phyloP scores from a whole-genome alignment of 495 filamentous ascomycete species.

The Tetracladium marchalianum region DNA sequence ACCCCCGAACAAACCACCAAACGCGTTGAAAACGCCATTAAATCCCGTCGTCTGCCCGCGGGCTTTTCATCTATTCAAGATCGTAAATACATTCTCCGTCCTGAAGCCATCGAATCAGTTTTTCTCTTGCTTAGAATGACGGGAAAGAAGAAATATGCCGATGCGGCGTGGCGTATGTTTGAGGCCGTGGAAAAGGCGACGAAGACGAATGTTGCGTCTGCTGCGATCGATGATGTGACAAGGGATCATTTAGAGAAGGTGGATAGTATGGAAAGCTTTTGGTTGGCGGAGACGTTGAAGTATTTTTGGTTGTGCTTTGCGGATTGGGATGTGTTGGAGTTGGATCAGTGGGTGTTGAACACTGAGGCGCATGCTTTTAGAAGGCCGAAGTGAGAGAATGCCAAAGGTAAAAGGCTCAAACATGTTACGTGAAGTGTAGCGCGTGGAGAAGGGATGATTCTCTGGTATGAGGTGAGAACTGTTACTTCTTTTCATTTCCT shows the following conservation, averaged over 20 bases:
- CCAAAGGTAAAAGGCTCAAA: no score
- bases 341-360: slow-evolving; percentile 80
- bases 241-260: slow-evolving; percentile 11
- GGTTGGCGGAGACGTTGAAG: slow-evolving; percentile 69
- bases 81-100: slow-evolving; percentile 55
- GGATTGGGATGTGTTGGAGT: slow-evolving; percentile 57
- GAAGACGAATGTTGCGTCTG: slow-evolving; percentile 33
- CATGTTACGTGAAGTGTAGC: no score
- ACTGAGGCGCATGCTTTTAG: slow-evolving; percentile 50
- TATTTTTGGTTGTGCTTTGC: slow-evolving; percentile 73
- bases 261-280: slow-evolving; percentile 49
- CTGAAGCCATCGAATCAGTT: slow-evolving; percentile 55
- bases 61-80: slow-evolving; percentile 53
- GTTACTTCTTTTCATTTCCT: no score
- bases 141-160: slow-evolving; percentile 38
- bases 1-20: background rate
- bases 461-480: no score
- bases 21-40: slow-evolving; percentile 25
- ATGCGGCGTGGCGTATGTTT: slow-evolving; percentile 57
- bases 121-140: slow-evolving; percentile 54
- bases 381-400: slow-evolving; percentile 23
- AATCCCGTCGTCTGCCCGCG: slow-evolving; percentile 36
- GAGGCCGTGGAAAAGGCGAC: slow-evolving; percentile 32
- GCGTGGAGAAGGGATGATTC: no score
- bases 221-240: slow-evolving; percentile 32